phyloP scores from a whole-genome alignment of 2,329 filamentous ascomycete genomes.

The Diplodia scrobiculata region DNA sequence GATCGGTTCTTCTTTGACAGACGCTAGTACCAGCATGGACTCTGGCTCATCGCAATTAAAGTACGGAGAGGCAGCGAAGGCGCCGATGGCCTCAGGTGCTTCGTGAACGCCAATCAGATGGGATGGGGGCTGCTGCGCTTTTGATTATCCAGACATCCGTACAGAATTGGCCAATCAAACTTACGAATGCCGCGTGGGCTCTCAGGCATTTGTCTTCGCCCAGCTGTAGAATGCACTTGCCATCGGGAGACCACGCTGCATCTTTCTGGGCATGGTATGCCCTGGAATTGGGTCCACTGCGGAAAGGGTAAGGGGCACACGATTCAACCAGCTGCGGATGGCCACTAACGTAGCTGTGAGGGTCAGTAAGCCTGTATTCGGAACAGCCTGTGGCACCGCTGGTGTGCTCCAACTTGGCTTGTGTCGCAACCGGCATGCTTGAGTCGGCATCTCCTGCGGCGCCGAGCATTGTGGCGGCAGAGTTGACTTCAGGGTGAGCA shows the following conservation, averaged over 20 bases:
- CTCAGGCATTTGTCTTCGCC: constrained; percentile 56
- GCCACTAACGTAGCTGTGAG: too few relatives aligned
- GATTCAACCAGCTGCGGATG: not conserved
- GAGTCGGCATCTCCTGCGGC: not conserved
- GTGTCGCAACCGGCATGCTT: not conserved
- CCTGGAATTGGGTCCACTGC: not conserved
- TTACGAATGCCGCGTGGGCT: constrained; percentile 8
- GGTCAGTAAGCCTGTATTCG: not conserved
- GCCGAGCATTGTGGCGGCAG: too few relatives aligned
- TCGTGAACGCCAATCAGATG: constrained; percentile 44
- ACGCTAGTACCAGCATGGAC: constrained; percentile 56
- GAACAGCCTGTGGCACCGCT: not conserved
- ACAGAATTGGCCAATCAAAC: not conserved
- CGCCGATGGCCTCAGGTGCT: constrained; percentile 54
- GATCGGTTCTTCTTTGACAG: constrained; percentile 58
- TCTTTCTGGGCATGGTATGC: constrained; percentile 31
- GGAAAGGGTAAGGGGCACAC: not conserved
- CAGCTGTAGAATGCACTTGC: constrained; percentile 59
- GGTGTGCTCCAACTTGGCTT: not conserved
- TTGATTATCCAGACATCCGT: constrained; percentile 18
- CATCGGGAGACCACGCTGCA: constrained; percentile 53
- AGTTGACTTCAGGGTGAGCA: not conserved
- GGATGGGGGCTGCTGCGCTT: constrained; percentile 49
- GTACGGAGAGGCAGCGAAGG: constrained; percentile 57
- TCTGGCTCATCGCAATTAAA: constrained; percentile 56